phyloP scores from a whole-genome alignment of 768 basidiomycete genomes.

The Boletus reticuloceps region DNA sequence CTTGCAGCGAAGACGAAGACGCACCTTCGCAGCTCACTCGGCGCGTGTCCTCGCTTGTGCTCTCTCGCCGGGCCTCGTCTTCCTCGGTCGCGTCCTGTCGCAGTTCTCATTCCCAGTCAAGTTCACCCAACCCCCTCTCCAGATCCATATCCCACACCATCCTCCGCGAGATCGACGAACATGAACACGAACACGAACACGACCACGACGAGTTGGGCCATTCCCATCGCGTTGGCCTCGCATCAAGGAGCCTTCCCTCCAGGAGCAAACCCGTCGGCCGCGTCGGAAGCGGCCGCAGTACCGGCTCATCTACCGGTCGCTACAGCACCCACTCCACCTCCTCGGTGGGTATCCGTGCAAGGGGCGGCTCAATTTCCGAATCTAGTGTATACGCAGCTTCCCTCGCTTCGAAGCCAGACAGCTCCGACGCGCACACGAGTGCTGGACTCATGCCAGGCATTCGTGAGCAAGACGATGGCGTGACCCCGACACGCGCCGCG shows the following conservation, averaged over 20 bases:
- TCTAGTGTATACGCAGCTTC: conserved; percentile 16
- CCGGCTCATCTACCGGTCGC: conserved; percentile 22
- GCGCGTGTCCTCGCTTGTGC: conserved; percentile 56
- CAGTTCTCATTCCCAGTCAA: conserved; percentile 14
- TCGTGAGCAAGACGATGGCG: conserved; percentile 28
- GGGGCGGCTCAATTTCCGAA: conserved; percentile 18
- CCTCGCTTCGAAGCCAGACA: conserved; percentile 14
- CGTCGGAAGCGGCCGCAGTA: conserved; percentile 20
- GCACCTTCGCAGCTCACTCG: conserved; percentile 65
- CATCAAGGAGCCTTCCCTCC: conserved; percentile 21
- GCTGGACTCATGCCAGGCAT: conserved; percentile 26
- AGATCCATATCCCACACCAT: conserved; percentile 29
- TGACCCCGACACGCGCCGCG: conserved; percentile 28
- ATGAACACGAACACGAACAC: neutral
- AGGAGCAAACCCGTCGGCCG: conserved; percentile 22
- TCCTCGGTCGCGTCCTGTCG: conserved; percentile 36
- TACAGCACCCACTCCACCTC: conserved; percentile 23
- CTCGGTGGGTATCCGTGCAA: conserved; percentile 10
- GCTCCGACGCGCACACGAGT: neutral
- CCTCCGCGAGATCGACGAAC: conserved; percentile 31
- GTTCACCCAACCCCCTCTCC: conserved; percentile 17
- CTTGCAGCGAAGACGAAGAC: conserved; percentile 65
- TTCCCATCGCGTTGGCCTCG: conserved; percentile 7
- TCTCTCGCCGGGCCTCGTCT: conserved; percentile 45
- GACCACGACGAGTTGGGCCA: conserved; percentile 25